Conservation (phyloP, 495 filamentous ascomycete genomes). For the Copromyces sp. region DNA sequence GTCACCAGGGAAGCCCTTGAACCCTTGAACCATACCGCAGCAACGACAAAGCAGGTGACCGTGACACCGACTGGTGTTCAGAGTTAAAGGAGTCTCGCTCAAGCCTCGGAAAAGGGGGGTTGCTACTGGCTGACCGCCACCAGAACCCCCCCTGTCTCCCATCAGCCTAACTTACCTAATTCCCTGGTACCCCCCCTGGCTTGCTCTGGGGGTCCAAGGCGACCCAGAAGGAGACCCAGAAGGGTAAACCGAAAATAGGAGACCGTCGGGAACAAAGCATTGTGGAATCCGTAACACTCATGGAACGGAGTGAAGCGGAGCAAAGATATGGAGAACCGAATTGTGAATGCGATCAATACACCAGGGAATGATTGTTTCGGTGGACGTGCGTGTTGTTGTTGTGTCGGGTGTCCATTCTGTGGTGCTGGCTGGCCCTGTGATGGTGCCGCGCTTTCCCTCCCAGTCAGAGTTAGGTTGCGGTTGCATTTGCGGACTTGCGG, state of each 20-base stretch:
- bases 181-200: not conserved
- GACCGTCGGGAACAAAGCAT: not conserved
- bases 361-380: not conserved
- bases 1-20: not conserved
- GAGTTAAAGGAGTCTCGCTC: not conserved
- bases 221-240: not conserved
- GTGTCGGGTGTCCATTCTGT: not conserved
- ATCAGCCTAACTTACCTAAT: not conserved
- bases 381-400: not conserved
- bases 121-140: not conserved
- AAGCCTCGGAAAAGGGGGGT: not conserved
- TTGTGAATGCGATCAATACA: not conserved
- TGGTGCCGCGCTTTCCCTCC: not conserved
- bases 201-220: not conserved
- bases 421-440: not conserved
- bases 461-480: not conserved
- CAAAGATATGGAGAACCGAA: not conserved
- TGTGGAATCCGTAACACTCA: not conserved
- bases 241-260: not conserved
- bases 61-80: not conserved
- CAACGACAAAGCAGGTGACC: not conserved
- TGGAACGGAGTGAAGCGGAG: not conserved
- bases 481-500: not conserved
- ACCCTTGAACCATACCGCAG: not conserved
- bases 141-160: not conserved